Base-by-base conservation (phyloP, 2,329 filamentous ascomycete genomes). In the Diaporthe batatas region DNA sequence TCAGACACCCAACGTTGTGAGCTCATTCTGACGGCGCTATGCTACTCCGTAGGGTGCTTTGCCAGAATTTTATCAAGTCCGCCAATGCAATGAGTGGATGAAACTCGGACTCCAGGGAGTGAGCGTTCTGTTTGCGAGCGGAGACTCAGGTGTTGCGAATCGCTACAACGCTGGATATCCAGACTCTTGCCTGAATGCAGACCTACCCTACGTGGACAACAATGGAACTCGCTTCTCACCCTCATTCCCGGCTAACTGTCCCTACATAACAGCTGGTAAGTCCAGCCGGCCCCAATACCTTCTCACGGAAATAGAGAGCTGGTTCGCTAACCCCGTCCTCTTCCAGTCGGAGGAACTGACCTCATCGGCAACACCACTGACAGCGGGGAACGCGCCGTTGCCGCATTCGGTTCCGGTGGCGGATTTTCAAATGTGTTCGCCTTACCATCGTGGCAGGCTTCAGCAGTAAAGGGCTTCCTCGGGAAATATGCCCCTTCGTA, bases 41-140 rank as follows among this genome's bases (percentile, higher is more conserved):
- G 29, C 29, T 5, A 29, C 29, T n/a, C n/a, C n/a, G n/a, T 25
- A 65, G 62, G 80, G 81, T 6, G 86, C 86, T 29, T 82, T 90
- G 25, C 88, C 89, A 0, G 79, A 83, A 6, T 82, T 80, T 74
- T 91, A 91, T 79, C 86, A 89, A 75, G 81, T 86, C 75, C 82
- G 84, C 14, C 85, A 86, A 77, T 87, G 86, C 78, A 80, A 82
- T 70, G 84, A 87, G 78, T 86, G 87, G 76, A 81, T 89, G 77
- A 89, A 90, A 78, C 83, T 90, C 0, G 86, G 83, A 6, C 81
- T 87, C 12, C 84, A 85, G 74, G 86, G 86, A 55, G 79, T 84
- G n/a, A 86, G 84, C 1, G 78, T 87, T 18, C 79, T 88, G 34
- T 83, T 86, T 54, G 84, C 86, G 4, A 85, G 84, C 1, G 87